Base-by-base conservation (phyloP, 2,329 filamentous ascomycete species). In the Neofusicoccum sp. region DNA sequence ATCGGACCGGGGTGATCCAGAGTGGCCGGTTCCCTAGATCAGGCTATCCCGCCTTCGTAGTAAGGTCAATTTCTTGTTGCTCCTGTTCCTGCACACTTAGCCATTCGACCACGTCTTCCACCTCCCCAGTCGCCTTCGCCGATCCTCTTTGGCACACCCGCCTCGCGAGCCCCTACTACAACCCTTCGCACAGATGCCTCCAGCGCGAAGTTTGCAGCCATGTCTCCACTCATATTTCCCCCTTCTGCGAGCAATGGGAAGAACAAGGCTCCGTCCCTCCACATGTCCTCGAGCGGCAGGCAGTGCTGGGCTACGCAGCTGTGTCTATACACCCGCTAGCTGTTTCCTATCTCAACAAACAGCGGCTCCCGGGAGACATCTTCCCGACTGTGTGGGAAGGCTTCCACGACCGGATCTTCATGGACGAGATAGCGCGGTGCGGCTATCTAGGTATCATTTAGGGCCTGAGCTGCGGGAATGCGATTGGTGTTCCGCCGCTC, bases 401-500 rank as follows among this genome's bases (percentile, higher is more conserved):
- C 16, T 75, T 75, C 65, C 73, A 75, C 60, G 72, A 75, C 63
- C 66, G 75, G 34, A 66, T 75, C 31, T 63, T 74, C 7, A 70
- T 69, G 67, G 71, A 75, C 47, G 73, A 75, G 56, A 40, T 75
- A 2, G 63, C 70, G 14, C 70, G 74, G 9, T 64, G 66, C 4
- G 70, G 71, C 0, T 61, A 63, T 3, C 63, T 71, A n/a, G 68
- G 65, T 1, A 61, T 60, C 8, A 58, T 70, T 8, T 72, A 70
- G 45, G 45, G 20, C 3, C 45, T 49, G 20, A 34, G 30, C 66
- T 70, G 69, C 49, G 70, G 70, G 7, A 62, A 61, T 59, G 54
- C 68, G 0, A 70, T 74, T 30, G 71, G 72, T 43, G 71, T 70
- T 0, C 68, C 69, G 5, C 68, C 68, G 0, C 56, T 70, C 4